Evolutionary conservation across 1,284 basidiomycete species (phyloP).

Genomic region (Gomphus sp.): DNA sequence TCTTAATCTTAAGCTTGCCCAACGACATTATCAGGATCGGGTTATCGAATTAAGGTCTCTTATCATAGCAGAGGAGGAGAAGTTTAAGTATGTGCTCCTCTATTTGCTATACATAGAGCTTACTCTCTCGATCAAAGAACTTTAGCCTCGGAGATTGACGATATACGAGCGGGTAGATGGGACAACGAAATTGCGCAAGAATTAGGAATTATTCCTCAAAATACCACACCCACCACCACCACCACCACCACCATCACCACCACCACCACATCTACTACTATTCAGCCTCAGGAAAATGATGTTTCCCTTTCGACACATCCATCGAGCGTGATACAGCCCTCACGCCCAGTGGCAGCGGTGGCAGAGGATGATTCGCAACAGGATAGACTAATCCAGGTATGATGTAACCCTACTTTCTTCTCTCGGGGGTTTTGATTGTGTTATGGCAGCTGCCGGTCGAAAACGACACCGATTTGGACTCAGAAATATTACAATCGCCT

Average conservation of each 20-base stretch:
- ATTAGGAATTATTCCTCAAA: conserved; percentile 19
- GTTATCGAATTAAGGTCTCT: conserved; percentile 59
- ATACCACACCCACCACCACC: neutral
- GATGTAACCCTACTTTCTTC: neutral
- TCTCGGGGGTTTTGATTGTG: neutral
- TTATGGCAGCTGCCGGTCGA: neutral
- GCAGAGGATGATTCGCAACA: neutral
- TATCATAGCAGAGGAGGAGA: conserved; percentile 62
- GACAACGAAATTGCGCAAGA: conserved; percentile 38
- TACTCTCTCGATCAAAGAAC: conserved; percentile 26
- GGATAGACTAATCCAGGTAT: neutral
- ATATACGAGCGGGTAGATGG: conserved; percentile 63
- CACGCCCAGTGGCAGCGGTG: neutral
- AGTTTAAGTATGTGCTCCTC: conserved; percentile 59
- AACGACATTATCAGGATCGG: conserved; percentile 61
- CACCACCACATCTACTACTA: neutral
- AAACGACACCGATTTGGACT: neutral
- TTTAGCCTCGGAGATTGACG: conserved; percentile 60
- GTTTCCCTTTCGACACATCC: neutral
- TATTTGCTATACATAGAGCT: neutral
- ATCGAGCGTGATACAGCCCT: neutral
- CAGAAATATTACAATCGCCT: neutral
- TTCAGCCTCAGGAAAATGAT: neutral
- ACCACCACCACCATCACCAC: neutral
- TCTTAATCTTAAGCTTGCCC: conserved; percentile 58